A percentile compares a stretch with the other conserved stretches of the same genome.
phyloP scores from a whole-genome alignment of 139 green algal genomes.

The Pleodorina starrii region DNA sequence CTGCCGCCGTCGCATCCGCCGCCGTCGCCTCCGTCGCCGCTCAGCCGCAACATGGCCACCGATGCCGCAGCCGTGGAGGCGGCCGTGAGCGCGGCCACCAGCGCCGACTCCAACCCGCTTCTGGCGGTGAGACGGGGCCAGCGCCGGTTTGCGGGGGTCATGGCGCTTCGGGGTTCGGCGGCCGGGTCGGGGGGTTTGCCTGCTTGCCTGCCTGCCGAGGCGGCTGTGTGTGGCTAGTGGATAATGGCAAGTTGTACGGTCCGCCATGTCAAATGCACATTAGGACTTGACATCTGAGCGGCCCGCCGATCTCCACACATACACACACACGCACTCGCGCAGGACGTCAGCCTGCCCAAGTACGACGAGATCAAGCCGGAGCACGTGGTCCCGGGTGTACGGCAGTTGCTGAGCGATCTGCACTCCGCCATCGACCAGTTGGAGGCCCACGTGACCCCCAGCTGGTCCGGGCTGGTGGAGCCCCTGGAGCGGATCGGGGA shows the following conservation, averaged over 20 bases:
- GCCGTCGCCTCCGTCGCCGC: background rate
- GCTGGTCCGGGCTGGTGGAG: conserved; percentile 89
- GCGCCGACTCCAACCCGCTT: background rate
- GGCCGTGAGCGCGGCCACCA: background rate
- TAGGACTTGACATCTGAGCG: no score
- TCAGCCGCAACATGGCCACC: conserved; percentile 6
- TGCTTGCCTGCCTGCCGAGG: no score
- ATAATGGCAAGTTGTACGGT: no score
- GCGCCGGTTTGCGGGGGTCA: no score
- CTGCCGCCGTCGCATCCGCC: no score
- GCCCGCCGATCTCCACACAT: no score
- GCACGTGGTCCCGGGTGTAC: conserved; percentile 94
- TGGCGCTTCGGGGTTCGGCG: no score
- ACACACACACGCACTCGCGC: no score
- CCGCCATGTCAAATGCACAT: no score
- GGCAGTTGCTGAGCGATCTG: conserved; percentile 80
- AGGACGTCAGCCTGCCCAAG: conserved; percentile 81
- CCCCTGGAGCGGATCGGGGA: conserved; percentile 92
- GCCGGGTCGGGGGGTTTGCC: no score
- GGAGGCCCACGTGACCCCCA: conserved; percentile 55
- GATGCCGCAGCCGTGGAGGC: conserved; percentile 30
- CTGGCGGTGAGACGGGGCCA: conserved; percentile 34
- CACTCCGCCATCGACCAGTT: conserved; percentile 83
- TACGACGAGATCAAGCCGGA: conserved; percentile 90
- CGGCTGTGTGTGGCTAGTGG: no score